Percentiles rank a stretch among this genome's conserved stretches.
phyloP scores from a whole-genome alignment of 2,329 filamentous ascomycete species.

The Leptosphaerulina australis region DNA sequence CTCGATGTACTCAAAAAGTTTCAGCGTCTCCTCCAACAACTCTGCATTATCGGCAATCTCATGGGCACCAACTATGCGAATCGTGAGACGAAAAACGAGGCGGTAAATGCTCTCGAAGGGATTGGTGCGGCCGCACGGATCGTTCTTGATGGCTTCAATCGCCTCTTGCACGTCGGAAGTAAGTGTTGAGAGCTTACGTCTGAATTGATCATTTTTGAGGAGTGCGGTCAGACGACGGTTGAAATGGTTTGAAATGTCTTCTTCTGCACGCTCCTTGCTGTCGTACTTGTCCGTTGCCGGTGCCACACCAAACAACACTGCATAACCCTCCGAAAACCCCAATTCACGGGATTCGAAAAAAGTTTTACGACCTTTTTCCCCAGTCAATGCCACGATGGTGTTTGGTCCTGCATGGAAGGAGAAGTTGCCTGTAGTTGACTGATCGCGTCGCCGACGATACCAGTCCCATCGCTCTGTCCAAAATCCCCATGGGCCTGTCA shows the following conservation, averaged over 20 bases:
- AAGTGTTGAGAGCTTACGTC: slow-evolving; percentile 50
- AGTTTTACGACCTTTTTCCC: slow-evolving; percentile 50
- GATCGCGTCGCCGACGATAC: slow-evolving; percentile 41
- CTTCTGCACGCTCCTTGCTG: slow-evolving; percentile 14
- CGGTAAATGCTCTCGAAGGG: slow-evolving; percentile 62
- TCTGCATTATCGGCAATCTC: slow-evolving; percentile 59
- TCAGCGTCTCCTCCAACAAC: slow-evolving; percentile 53
- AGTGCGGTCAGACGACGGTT: slow-evolving; percentile 28
- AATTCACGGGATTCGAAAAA: slow-evolving; percentile 57
- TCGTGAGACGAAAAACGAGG: slow-evolving; percentile 63
- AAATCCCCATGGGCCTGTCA: slow-evolving; percentile 55
- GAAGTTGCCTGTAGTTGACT: slow-evolving; percentile 53
- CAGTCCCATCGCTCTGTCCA: slow-evolving; percentile 57
- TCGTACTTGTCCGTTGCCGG: slow-evolving; percentile 23
- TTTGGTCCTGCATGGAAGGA: slow-evolving; percentile 57
- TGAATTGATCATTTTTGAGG: slow-evolving; percentile 37
- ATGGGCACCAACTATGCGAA: slow-evolving; percentile 60
- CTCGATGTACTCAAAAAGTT: slow-evolving; percentile 58
- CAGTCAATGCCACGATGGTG: slow-evolving; percentile 54
- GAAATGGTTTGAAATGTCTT: slow-evolving; percentile 31
- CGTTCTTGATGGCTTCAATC: slow-evolving; percentile 48
- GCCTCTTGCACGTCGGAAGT: slow-evolving; percentile 49
- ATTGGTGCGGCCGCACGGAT: slow-evolving; percentile 52
- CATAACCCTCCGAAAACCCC: slow-evolving; percentile 52
- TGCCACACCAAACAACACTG: slow-evolving; percentile 36